Base-by-base conservation (phyloP, 2,329 filamentous ascomycete genomes). In the Zymoseptoria ardabiliae region DNA sequence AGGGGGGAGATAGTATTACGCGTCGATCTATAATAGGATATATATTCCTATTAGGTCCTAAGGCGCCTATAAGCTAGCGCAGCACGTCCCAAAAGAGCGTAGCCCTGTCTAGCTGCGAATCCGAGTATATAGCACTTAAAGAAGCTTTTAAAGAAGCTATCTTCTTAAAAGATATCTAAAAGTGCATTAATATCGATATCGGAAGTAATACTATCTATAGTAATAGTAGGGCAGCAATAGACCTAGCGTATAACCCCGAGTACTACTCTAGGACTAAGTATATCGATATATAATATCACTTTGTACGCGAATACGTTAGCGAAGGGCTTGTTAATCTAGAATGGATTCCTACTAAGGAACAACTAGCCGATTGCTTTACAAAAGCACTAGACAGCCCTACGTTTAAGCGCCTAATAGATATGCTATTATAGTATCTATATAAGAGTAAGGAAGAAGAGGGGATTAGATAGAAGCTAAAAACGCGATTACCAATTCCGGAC, bases 211-310 rank as follows among this genome's bases (percentile, higher is more conserved):
- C 50, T 20, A 41, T 59, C 23, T 54, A 53, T 48, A 56, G 30
- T 8, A 11, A 56, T 50, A 48, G 23, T 49, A 56, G 53, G 23
- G 56, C 10, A 11, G 54, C 50, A 50, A 59, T 59, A 56, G 21
- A 59, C 56, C 28, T 59, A 56, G 54, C 53, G 21, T 55, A 52
- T 45, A 59, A 59, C 17, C 48, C 48, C 2, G 17, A 59, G 21
- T n/a, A 59, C 50, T 53, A 59, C 28, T 41, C 30, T 22, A n/a
- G 20, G 20, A 56, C 53, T 53, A 59, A 56, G 54, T 50, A 56
- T 59, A 59, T 59, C 41, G 50, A 59, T 56, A 59, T 59, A 48
- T 41, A 56, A 53, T 54, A 59, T 56, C 50, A 59, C 22, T 59
- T 48, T 50, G 9, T 59, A 54, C 11, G 41, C 22, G 50, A 56